phyloP scores from a whole-genome alignment of 176 grass and related monocot genomes.

The Lolium perenne region DNA sequence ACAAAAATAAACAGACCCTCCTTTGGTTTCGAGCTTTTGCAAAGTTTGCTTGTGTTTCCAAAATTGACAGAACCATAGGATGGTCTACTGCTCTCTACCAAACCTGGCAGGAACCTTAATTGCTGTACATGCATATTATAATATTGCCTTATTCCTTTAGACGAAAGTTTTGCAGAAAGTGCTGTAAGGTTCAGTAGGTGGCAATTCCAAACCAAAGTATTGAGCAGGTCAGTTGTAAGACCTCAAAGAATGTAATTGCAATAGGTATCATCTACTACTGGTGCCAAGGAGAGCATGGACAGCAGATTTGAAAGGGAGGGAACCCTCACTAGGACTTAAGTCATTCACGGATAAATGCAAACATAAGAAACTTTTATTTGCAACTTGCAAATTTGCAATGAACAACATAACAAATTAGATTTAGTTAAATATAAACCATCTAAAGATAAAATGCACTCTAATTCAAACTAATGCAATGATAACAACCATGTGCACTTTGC shows the following conservation, averaged over 20 bases:
- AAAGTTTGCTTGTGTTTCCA: not conserved
- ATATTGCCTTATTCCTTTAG: slow-evolving; percentile 1
- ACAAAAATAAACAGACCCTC: not conserved
- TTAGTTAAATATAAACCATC: not conserved
- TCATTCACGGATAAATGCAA: not conserved
- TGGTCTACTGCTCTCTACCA: not conserved
- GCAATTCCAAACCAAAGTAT: not conserved
- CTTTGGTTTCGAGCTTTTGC: slow-evolving; percentile 4
- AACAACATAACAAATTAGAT: slow-evolving; percentile 1
- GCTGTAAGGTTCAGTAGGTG: not conserved
- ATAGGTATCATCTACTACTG: not conserved
- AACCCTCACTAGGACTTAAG: not conserved
- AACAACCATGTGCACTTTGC: slow-evolving; percentile 7
- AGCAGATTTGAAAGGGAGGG: not conserved
- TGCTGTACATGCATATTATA: not conserved
- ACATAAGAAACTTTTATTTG: not conserved
- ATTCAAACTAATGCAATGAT: not conserved
- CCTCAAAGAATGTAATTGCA: slow-evolving; percentile 1
- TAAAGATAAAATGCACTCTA: not conserved
- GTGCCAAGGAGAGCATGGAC: not conserved
- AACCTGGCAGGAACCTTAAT: not conserved
- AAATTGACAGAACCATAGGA: slow-evolving; percentile 11
- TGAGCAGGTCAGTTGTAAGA: not conserved
- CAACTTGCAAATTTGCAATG: slow-evolving; percentile 16
- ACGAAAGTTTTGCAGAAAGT: not conserved